These are phyloP conservation scores for Moesziomyces sp. DNA, from an alignment of 1,284 basidiomycete species.

Conservation along the genomic window DNA sequence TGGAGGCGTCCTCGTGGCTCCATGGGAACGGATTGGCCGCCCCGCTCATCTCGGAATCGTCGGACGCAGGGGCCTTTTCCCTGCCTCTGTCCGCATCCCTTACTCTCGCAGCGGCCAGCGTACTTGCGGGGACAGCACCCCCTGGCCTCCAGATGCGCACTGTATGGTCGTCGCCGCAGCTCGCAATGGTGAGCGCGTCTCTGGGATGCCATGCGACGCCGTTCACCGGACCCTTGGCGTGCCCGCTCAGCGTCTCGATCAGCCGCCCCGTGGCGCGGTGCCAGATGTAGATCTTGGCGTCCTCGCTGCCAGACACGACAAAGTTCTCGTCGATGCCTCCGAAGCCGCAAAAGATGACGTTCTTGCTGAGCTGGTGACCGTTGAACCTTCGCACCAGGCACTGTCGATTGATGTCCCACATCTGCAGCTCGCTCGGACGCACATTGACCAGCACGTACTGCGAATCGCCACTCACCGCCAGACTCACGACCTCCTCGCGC, in stretches of 20 bases:
- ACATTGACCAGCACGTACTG: constrained; percentile 87
- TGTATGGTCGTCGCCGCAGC: constrained; percentile 65
- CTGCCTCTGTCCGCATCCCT: background rate
- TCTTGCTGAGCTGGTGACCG: constrained; percentile 69
- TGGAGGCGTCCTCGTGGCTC: constrained; percentile 29
- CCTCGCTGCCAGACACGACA: constrained; percentile 90
- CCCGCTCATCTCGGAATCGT: constrained; percentile 42
- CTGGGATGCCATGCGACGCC: constrained; percentile 93
- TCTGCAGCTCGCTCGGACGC: constrained; percentile 76
- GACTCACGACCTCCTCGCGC: constrained; percentile 76
- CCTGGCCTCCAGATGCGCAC: constrained; percentile 61
- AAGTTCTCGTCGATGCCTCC: constrained; percentile 91
- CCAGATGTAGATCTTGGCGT: constrained; percentile 87
- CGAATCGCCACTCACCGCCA: constrained; percentile 81
- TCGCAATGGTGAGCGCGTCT: constrained; percentile 85
- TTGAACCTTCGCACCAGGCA: constrained; percentile 72
- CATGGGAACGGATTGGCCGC: constrained; percentile 50
- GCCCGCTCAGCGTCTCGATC: constrained; percentile 84
- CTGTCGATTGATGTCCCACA: constrained; percentile 80
- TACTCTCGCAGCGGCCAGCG: background rate
- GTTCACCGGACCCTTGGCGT: constrained; percentile 88
- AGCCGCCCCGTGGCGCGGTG: constrained; percentile 84
- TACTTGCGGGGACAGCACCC: background rate
- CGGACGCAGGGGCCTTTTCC: constrained; percentile 26
- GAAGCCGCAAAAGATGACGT: constrained; percentile 89